Evolutionary conservation across 257 asterid species (phyloP), one percentile per base, ranked within the genome.

Genomic region (Solanum clarkiae): DNA sequence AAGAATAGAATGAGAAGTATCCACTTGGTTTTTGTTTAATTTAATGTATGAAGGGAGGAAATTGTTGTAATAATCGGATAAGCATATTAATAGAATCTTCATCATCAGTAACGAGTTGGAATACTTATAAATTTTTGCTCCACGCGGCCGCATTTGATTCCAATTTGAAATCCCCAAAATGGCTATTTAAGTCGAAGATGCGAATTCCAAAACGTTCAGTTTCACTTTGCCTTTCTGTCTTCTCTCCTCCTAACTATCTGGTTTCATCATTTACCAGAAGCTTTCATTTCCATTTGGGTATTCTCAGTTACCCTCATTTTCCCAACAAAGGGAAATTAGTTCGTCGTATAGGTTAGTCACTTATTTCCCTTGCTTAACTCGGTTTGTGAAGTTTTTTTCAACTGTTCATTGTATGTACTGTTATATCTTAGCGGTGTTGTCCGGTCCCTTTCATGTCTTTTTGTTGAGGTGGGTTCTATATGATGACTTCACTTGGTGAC

Each of bases 201-300:
- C 97, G 94, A 85, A 74, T 93, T 62, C 91, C 94, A 49, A 93
- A 82, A 89, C 93, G 88, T 68, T 91, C 95, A n/a, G 84, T 93
- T 68, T 87, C 95, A 4, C 81, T 89, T 72, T 91, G 91, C 66
- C 86, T 90, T 26, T 90, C 92, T 10, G 68, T 90, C 8, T 86
- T 85, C 77, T 85, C 87, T 45, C 91, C 88, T 14, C 40, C 84
- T 60, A 82, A 63, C 13, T n/a, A 77, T 84, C 4, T 85, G 74
- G 45, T 63, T 11, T 80, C 82, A 57, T 85, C 86, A 87, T 66
- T 88, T 81, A 84, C 93, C 49, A 87, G 91, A 89, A 53, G 87
- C 59, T 86, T 89, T 89, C 90, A 85, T 82, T 88, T 87, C 79
- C 89, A 80, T 84, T 90, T 93, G 17, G 81, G 85, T 15, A 57